A percentile compares a stretch with the other conserved stretches of the same genome.
These are phyloP conservation scores for Leccinellum luteum DNA, from an alignment of 768 basidiomycete species.

Conservation along the genomic window DNA sequence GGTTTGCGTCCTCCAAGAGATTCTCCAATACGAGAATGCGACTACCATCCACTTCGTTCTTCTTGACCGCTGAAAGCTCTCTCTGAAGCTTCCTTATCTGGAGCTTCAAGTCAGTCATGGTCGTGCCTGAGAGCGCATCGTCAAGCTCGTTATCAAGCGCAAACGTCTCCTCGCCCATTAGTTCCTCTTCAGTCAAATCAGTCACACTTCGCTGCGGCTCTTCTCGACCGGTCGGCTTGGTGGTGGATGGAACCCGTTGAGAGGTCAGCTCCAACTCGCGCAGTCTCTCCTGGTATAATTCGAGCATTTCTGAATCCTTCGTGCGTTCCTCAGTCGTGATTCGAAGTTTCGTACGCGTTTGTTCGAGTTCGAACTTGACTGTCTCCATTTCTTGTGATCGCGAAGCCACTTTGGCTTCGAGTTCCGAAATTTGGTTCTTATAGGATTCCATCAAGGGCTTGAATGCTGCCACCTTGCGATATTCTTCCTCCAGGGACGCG, in stretches of 20 bases:
- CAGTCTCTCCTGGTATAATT: conserved; percentile 87
- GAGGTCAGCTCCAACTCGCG: conserved; percentile 79
- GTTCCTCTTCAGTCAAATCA: conserved; percentile 45
- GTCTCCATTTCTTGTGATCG: conserved; percentile 71
- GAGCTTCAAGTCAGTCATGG: conserved; percentile 90
- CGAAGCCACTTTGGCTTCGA: conserved; percentile 68
- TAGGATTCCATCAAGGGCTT: conserved; percentile 92
- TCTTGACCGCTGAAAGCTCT: conserved; percentile 72
- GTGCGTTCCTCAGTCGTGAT: conserved; percentile 66
- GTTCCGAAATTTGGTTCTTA: conserved; percentile 78
- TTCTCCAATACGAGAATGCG: conserved; percentile 86
- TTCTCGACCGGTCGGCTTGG: conserved; percentile 23
- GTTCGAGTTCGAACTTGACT: conserved; percentile 74
- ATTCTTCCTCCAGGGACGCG: conserved; percentile 89
- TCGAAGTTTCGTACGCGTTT: conserved; percentile 65
- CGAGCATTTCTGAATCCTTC: conserved; percentile 81
- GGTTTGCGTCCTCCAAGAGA: conserved; percentile 84
- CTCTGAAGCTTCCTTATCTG: conserved; percentile 79
- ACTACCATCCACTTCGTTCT: conserved; percentile 75
- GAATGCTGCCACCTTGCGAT: conserved; percentile 79
- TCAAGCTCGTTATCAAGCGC: conserved; percentile 86
- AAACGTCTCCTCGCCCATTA: conserved; percentile 47
- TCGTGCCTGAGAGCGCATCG: conserved; percentile 77
- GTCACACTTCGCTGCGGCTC: conserved; percentile 22
- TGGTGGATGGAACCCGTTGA: conserved; percentile 41